These are phyloP conservation scores for Metschnikowia continentalis DNA, from an alignment of 805 yeast genomes.

Conservation along the genomic window DNA sequence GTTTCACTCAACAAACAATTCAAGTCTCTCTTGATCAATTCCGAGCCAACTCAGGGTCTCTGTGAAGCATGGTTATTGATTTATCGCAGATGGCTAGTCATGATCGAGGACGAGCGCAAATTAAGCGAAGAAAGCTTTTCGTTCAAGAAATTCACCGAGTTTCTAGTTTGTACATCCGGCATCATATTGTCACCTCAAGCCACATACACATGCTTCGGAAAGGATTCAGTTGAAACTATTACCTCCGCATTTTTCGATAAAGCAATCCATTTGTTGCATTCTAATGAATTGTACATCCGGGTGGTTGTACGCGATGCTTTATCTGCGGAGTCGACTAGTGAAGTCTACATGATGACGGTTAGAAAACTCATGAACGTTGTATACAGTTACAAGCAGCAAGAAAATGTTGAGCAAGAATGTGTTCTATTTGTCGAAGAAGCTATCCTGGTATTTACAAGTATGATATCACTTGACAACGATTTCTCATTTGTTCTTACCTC, in stretches of 20 bases:
- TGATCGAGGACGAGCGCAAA: slow-evolving; percentile 22
- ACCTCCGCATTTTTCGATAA: slow-evolving; percentile 45
- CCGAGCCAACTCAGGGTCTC: slow-evolving; percentile 36
- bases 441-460: slow-evolving; percentile 41
- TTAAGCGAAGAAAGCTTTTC: slow-evolving; percentile 41
- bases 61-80: slow-evolving; percentile 42
- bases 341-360: slow-evolving; percentile 47
- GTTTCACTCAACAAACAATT: slow-evolving; percentile 70
- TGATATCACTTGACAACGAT: slow-evolving; percentile 30
- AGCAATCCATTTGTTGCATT: slow-evolving; percentile 47
- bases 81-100: slow-evolving; percentile 46
- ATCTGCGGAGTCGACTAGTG: slow-evolving; percentile 60
- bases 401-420: slow-evolving; percentile 24
- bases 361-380: slow-evolving; percentile 39
- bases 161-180: slow-evolving; percentile 68
- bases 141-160: slow-evolving; percentile 67
- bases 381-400: slow-evolving; percentile 28
- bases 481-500: slow-evolving; percentile 34
- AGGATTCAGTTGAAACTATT: slow-evolving; percentile 27
- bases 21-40: slow-evolving; percentile 33
- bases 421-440: slow-evolving; percentile 46
- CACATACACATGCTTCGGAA: slow-evolving; percentile 17
- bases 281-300: slow-evolving; percentile 51
- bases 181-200: slow-evolving; percentile 42
- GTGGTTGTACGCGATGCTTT: slow-evolving; percentile 72